phyloP scores from a whole-genome alignment of 805 yeast species.

The Saturnispora sekii region DNA sequence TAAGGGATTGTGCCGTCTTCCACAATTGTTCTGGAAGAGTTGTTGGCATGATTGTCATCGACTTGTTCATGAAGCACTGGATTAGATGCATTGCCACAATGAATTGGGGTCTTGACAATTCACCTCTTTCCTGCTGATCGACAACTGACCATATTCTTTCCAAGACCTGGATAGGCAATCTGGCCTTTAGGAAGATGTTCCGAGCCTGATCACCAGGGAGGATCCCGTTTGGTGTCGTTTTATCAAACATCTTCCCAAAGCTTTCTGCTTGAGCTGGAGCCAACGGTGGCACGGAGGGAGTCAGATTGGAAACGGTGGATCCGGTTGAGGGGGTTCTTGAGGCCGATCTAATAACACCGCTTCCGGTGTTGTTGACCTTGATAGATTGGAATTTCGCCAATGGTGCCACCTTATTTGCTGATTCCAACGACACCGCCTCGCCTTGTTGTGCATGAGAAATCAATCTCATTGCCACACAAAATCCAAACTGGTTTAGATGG shows the following conservation, averaged over 20 bases:
- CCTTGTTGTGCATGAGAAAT: conserved; percentile 84
- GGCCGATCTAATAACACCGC: conserved; percentile 15
- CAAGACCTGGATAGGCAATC: conserved; percentile 62
- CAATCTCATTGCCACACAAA: conserved; percentile 77
- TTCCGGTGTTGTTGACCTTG: conserved; percentile 28
- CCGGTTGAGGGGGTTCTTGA: conserved; percentile 29
- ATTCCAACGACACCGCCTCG: conserved; percentile 39
- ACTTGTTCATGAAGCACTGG: conserved; percentile 61
- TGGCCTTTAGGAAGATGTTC: conserved; percentile 81
- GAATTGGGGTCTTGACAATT: conserved; percentile 64
- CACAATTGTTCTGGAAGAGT: conserved; percentile 27
- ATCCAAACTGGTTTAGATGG: conserved; percentile 67
- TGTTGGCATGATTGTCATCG: conserved; percentile 38
- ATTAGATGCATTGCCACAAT: conserved; percentile 92
- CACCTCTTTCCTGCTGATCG: conserved; percentile 68
- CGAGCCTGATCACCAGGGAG: conserved; percentile 75
- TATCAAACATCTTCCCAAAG: conserved; percentile 65
- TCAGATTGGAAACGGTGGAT: conserved; percentile 26
- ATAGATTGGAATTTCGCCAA: conserved; percentile 47
- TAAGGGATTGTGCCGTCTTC: conserved; percentile 20
- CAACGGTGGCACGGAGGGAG: conserved; percentile 38
- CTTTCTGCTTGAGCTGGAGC: conserved; percentile 48
- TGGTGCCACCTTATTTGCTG: conserved; percentile 49
- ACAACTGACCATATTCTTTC: conserved; percentile 87
- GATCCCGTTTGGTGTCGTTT: conserved; percentile 45